These are phyloP conservation scores for Moricandia arvensis DNA, from an alignment of 345 rosid species.

Conservation along the genomic window DNA sequence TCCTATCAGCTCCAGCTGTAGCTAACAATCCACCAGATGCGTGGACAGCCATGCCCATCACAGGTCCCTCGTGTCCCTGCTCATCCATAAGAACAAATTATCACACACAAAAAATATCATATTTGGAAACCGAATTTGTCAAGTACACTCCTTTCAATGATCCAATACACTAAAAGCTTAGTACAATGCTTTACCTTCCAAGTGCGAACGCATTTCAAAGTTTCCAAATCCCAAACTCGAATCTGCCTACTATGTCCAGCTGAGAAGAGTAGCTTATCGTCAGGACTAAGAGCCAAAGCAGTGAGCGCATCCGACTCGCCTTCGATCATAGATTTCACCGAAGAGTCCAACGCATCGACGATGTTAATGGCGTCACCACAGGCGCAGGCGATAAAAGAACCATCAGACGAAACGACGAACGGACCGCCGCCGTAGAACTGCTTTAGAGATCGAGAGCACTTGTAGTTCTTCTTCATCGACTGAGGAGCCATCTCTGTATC, in stretches of 20 bases:
- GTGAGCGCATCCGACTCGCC: constrained; percentile 68
- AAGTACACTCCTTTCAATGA: not conserved
- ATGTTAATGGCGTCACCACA: constrained; percentile 75
- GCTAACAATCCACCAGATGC: constrained; percentile 93
- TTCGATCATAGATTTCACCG: constrained; percentile 63
- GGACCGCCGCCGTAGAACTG: constrained; percentile 95
- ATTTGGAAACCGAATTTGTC: not conserved
- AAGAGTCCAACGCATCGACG: constrained; percentile 58
- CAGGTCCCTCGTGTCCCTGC: constrained; percentile 94
- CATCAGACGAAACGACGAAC: constrained; percentile 69
- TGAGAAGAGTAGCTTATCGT: constrained; percentile 77
- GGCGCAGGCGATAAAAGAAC: constrained; percentile 74
- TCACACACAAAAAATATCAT: not conserved
- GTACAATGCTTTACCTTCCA: no score
- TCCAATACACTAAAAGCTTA: no score
- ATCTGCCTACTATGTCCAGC: constrained; percentile 92
- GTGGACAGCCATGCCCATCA: constrained; percentile 89
- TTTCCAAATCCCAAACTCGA: constrained; percentile 85
- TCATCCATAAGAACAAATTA: constrained; percentile 10
- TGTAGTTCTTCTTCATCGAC: constrained; percentile 66
- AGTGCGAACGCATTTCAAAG: constrained; percentile 71
- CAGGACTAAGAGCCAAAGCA: constrained; percentile 77
- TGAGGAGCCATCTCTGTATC: constrained; percentile 43
- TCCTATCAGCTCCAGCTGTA: constrained; percentile 96
- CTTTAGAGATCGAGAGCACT: constrained; percentile 61